Base-by-base conservation (phyloP, 257 asterid species). In the Thymus mandschuricus region DNA sequence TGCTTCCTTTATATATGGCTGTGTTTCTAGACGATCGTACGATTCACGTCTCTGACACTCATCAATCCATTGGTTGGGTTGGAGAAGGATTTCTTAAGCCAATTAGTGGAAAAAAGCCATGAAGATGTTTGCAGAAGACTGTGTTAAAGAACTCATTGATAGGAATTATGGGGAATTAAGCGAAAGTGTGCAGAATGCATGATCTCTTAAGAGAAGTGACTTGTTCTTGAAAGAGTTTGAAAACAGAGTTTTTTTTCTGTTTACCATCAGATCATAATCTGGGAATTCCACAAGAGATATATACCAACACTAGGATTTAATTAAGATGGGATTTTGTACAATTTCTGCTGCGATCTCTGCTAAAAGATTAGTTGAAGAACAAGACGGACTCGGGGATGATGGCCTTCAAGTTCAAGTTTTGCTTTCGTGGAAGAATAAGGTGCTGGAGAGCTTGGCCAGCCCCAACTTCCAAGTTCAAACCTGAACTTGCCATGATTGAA, bases 151-250 rank as follows among this genome's bases (percentile, higher is more conserved):
- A 21, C 51, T 62, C 21, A 15, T 62, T n/a, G 66, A 35, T 35
- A 60, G 66, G 27, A 60, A 60, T 60, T 10, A 44, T 63, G 67
- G 78, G 3, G 40, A 66, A 21, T 21, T 21, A 21, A 11, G 63
- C 58, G 5, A 34, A 43, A 64, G 31, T 10, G 1, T 74, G 66
- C 29, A 66, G 31, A 1, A 11, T 75, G 28, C 74, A 75, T 62
- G 74, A 75, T 50, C 70, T 60, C 10, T 6, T 68, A 31, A 74
- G 78, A 12, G 72, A 31, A 74, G 78, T 12, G 72, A 73, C 15
- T 1, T 73, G 0, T 55, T 67, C 51, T 6, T 75, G 10, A 69
- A n/a, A 40, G 75, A 60, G 75, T n/a, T 9, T 1, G 13, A 11
- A 61, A 60, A 31, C 45, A 61, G 8, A 68, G 40, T 21, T 21